phyloP scores from a whole-genome alignment of 2,329 filamentous ascomycete species.

The Ophiocordyceps camponoti-floridani region DNA sequence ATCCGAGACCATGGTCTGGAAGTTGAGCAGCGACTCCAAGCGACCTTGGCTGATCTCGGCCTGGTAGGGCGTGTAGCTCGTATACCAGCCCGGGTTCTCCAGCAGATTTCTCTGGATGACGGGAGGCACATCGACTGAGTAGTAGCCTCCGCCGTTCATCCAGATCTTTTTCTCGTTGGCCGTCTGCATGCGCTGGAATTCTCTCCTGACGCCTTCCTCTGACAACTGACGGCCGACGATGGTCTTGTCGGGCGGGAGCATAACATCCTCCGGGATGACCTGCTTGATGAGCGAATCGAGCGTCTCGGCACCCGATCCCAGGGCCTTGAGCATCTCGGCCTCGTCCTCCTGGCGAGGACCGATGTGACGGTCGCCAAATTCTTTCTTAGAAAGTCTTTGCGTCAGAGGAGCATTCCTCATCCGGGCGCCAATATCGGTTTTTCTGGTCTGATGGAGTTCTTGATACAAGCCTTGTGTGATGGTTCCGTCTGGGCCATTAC shows the following conservation, averaged over 20 bases:
- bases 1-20: conserved; percentile 82
- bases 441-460: no score
- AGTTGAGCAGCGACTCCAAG: conserved; percentile 83
- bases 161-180: conserved; percentile 30
- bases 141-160: conserved; percentile 80
- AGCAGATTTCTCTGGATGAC: conserved; percentile 88
- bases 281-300: conserved; percentile 73
- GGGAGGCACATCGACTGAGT: conserved; percentile 66
- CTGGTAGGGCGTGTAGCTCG: conserved; percentile 94
- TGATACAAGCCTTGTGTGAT: no score
- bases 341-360: conserved; percentile 56
- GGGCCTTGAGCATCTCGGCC: conserved; percentile 58
- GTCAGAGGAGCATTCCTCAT: conserved; percentile 7
- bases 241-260: conserved; percentile 18
- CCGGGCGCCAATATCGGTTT: neutral
- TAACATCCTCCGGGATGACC: conserved; percentile 65
- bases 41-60: conserved; percentile 93
- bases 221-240: conserved; percentile 37
- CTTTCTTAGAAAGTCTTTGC: conserved; percentile 8
- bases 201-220: conserved; percentile 7
- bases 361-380: conserved; percentile 70
- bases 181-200: conserved; percentile 19
- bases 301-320: conserved; percentile 55
- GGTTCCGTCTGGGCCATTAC: neutral
- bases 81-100: conserved; percentile 93